Base-by-base conservation (phyloP, 768 basidiomycete species). In the Suillus hirtellus region DNA sequence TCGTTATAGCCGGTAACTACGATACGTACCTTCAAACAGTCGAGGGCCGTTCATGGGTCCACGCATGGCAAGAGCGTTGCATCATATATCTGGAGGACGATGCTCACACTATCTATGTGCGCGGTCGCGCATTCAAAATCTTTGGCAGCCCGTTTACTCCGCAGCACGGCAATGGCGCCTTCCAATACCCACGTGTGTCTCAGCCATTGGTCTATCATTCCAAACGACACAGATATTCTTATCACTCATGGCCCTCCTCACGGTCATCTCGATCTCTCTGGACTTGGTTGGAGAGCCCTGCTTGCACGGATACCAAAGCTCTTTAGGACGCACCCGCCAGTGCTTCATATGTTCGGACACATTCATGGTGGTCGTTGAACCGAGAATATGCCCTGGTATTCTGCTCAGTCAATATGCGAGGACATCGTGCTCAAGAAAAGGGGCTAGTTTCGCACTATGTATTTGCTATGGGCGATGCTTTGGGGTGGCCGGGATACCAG, bases 1-100 rank as follows among this genome's bases (percentile, higher is more conserved):
- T 81, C 21, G 74, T 80, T 64, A 76, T 82, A 38, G 81, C 76
- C 7, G 82, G 81, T 1, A 81, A 82, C 62, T 81, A 80, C 68
- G 80, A 82, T 58, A 21, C 37, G 2, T 59, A 63, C 12, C 73
- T 81, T 44, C 65, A 6, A 65, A 71, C 21, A 67, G 52, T 38
- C n/a, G 61, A 54, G 10, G 59, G 53, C 49, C 66, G 64, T 21
- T 73, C 2, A 62, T 66, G 43, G 52, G 49, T 12, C 15, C 50
- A 8, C 76, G 69, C 64, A 74, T 77, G 17, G 49, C 62, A 6
- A 27, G 15, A 50, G 24, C 49, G 7, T 50, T 24, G 49, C 24
- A 67, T 81, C 7, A 75, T 65, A 0, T 82, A 82, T 60, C 78
- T 84, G 59, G 68, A 78, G 50, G 74, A 82, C 21, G 60, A 72